Evolutionary conservation across 148 eudicot genomes (phyloP), one percentile per base, ranked within the genome.

Genomic region (Silene conica): DNA sequence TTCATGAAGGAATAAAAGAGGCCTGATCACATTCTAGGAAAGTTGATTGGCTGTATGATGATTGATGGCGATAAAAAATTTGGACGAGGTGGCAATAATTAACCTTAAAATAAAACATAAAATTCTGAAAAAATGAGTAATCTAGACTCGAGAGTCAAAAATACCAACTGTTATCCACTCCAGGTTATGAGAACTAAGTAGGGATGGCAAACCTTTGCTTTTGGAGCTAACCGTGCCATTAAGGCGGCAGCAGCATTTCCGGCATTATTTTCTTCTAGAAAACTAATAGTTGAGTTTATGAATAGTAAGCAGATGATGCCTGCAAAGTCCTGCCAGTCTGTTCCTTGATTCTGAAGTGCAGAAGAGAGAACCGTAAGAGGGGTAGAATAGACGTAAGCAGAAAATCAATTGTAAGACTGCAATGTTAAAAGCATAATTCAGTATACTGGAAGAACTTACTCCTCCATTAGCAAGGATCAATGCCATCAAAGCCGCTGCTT

Each of bases 401-500:
- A 23, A 54, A 26, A 52, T 9, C n/a, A 9, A 4, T 13, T 31
- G 57, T 16, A 22, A 45, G 13, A 10, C 41, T 61, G 71, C 34
- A 69, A 50, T 26, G 43, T 25, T 15, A 41, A 75, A 78, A 75
- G 22, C 34, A 73, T 63, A 56, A 57, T 22, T 38, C 43, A 38
- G 43, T 38, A 63, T 68, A 73, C 70, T 58, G 41, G 46, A 69
- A 71, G 28, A 68, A 83, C 88, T 82, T 80, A 89, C 94, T 73
- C 94, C 94, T 68, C 94, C 94, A 76, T 89, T 89, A 59, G 94
- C 94, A 57, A 89, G 89, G 70, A 74, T 85, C 70, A 89, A 83
- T 13, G 94, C 94, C 94, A 89, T 89, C 69, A 86, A 73, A 52
- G 94, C 94, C 15, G 94, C 94, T 70, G 91, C 91, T 85, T 89